Evolutionary conservation across 768 basidiomycete genomes (phyloP).

Genomic region (Leccinum disarticulatum): DNA sequence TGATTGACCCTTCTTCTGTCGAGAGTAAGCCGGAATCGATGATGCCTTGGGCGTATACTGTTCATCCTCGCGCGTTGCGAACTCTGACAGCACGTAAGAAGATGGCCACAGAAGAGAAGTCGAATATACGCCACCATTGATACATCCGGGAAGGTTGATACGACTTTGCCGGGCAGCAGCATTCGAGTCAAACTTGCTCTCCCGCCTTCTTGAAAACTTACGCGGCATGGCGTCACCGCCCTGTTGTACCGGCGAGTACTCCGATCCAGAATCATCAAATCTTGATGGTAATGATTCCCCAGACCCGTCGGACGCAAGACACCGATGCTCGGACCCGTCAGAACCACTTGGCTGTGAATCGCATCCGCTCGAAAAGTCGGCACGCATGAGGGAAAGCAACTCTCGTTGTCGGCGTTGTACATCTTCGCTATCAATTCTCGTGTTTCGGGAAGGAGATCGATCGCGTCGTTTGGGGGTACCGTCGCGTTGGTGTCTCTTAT

Average conservation of each 20-base stretch:
- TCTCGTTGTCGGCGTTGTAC: slow-evolving; percentile 22
- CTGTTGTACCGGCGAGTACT: slow-evolving; percentile 32
- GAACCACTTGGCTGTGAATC: slow-evolving; percentile 22
- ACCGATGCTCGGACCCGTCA: slow-evolving; percentile 14
- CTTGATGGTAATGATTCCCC: slow-evolving; percentile 22
- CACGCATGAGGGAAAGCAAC: slow-evolving; percentile 12
- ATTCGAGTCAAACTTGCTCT: slow-evolving; percentile 6
- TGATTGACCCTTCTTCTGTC: slow-evolving; percentile 3
- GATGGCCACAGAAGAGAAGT: neutral
- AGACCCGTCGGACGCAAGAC: slow-evolving; percentile 17
- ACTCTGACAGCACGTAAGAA: slow-evolving; percentile 17
- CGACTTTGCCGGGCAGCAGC: slow-evolving; percentile 7
- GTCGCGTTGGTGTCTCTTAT: slow-evolving; percentile 12
- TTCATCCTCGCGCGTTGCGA: slow-evolving; percentile 10
- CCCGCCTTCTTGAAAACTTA: slow-evolving; percentile 2
- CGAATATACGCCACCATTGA: slow-evolving; percentile 14
- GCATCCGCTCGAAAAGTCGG: slow-evolving; percentile 13
- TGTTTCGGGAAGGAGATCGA: slow-evolving; percentile 8
- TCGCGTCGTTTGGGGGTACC: slow-evolving; percentile 13
- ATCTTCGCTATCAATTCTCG: slow-evolving; percentile 8
- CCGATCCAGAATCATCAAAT: slow-evolving; percentile 30
- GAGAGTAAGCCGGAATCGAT: slow-evolving; percentile 4
- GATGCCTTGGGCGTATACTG: slow-evolving; percentile 22
- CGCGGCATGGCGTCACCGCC: slow-evolving; percentile 1
- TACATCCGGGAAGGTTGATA: neutral